Conservation (phyloP, 2,329 filamentous ascomycete genomes). For the Dothideomycetidae sp. region DNA sequence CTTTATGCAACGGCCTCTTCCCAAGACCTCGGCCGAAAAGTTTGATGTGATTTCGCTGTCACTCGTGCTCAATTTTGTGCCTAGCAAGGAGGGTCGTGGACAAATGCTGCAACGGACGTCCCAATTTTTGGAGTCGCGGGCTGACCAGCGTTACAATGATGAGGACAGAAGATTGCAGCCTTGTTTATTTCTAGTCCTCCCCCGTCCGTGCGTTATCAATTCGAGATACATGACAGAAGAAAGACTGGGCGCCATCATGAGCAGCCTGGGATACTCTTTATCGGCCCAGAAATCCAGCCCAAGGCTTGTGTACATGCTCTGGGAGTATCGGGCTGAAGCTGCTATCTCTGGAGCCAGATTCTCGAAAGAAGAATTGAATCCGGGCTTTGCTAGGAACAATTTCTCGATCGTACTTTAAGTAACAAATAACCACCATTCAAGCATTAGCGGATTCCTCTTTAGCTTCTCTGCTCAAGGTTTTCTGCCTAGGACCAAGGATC, state of each 20-base stretch:
- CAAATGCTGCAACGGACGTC: constrained; percentile 71
- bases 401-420: constrained; percentile 48
- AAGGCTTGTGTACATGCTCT: constrained; percentile 84
- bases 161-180: constrained; percentile 37
- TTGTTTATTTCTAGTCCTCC: constrained; percentile 75
- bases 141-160: constrained; percentile 7
- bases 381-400: constrained; percentile 71
- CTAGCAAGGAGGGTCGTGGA: constrained; percentile 58
- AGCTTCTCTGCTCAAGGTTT: too few relatives aligned
- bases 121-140: constrained; percentile 45
- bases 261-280: constrained; percentile 55
- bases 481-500: too few relatives aligned
- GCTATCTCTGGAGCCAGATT: constrained; percentile 29
- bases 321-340: constrained; percentile 37
- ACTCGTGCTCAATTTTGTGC: constrained; percentile 87
- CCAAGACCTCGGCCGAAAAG: constrained; percentile 42
- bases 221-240: constrained; percentile 74
- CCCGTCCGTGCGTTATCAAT: constrained; percentile 75
- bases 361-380: constrained; percentile 61
- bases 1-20: constrained; percentile 79
- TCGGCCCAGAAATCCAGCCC: constrained; percentile 56
- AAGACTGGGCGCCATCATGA: constrained; percentile 59
- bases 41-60: constrained; percentile 91
- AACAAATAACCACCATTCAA: not conserved
- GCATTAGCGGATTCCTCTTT: too few relatives aligned